Conservation (phyloP, 2,329 filamentous ascomycete species). For the Lachnellula subtilissima region DNA sequence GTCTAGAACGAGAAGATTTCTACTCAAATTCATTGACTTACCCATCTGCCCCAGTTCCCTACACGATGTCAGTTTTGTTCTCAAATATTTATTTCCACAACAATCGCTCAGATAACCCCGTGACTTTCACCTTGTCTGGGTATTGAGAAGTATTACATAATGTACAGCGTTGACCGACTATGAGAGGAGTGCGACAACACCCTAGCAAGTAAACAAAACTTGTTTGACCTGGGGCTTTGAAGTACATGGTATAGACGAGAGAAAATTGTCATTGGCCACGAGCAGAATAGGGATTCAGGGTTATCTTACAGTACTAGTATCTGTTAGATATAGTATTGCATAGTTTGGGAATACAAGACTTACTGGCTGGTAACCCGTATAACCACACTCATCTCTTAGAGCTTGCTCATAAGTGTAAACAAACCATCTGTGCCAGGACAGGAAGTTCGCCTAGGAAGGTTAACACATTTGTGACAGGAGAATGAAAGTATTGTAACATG, state of each 20-base stretch:
- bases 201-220: too few species aligned
- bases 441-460: constrained; percentile 30
- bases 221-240: neutral
- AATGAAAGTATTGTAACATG: constrained; percentile 13
- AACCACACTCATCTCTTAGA: constrained; percentile 40
- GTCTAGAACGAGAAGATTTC: too few species aligned
- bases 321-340: constrained; percentile 19
- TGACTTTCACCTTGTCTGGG: too few species aligned
- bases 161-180: too few species aligned
- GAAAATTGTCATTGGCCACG: too few species aligned
- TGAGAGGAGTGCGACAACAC: too few species aligned
- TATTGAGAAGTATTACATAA: too few species aligned
- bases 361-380: constrained; percentile 38
- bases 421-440: constrained; percentile 43
- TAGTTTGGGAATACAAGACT: constrained; percentile 19
- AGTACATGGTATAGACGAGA: too few species aligned
- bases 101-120: too few species aligned
- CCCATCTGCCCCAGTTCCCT: constrained; percentile 46
- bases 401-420: constrained; percentile 39
- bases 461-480: neutral
- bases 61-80: neutral
- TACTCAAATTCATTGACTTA: neutral
- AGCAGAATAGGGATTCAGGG: too few species aligned
- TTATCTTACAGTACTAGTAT: constrained; percentile 19
- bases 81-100: neutral